These are phyloP conservation scores for Ophiostoma tasmaniense DNA, from an alignment of 2,329 filamentous ascomycete genomes.

Conservation along the genomic window DNA sequence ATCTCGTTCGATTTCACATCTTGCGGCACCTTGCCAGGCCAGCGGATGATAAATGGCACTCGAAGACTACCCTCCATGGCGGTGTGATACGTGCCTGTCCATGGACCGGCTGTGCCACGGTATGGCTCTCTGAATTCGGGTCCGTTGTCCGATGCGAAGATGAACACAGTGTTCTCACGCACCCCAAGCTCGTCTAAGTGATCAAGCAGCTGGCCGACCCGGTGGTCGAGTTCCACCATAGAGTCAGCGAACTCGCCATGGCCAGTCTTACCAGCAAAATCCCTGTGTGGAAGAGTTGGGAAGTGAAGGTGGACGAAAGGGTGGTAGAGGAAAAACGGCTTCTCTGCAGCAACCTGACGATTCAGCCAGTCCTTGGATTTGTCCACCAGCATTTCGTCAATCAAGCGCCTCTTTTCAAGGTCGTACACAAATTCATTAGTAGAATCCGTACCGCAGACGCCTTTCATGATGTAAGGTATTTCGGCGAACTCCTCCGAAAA, in stretches of 20 bases:
- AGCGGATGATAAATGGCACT: constrained; percentile 30
- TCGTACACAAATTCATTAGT: background rate
- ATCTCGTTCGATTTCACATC: constrained; percentile 24
- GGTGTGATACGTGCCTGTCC: constrained; percentile 30
- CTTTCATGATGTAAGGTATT: background rate
- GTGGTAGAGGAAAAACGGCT: constrained; percentile 28
- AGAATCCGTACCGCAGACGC: background rate
- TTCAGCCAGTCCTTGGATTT: constrained; percentile 28
- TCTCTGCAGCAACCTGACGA: constrained; percentile 20
- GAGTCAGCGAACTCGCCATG: background rate
- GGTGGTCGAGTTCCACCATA: background rate
- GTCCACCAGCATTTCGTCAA: constrained; percentile 28
- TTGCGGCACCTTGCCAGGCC: constrained; percentile 27
- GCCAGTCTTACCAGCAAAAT: background rate
- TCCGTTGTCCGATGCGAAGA: constrained; percentile 31
- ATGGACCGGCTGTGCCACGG: constrained; percentile 28
- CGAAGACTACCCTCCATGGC: constrained; percentile 31
- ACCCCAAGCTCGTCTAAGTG: background rate
- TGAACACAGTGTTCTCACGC: constrained; percentile 22
- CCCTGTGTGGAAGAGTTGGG: constrained; percentile 21
- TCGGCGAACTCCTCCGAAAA: constrained; percentile 25
- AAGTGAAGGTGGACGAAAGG: constrained; percentile 30
- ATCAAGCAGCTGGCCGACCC: background rate
- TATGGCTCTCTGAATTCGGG: constrained; percentile 29
- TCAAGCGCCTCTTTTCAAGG: background rate